These are phyloP conservation scores for Schwanniomyces vanrijiae DNA, from an alignment of 805 yeast species.

Conservation along the genomic window DNA sequence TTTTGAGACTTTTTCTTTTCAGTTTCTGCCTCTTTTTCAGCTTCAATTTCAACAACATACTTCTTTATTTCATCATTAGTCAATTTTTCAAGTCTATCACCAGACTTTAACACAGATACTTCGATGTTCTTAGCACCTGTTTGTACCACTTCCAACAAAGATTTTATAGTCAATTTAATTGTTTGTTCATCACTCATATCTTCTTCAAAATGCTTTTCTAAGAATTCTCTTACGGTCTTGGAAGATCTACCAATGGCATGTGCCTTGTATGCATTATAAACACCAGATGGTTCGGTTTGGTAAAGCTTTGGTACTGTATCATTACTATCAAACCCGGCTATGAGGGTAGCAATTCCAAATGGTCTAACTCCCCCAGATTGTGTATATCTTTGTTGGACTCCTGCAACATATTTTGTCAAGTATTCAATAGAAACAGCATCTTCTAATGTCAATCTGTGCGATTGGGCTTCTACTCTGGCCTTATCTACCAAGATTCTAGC, in stretches of 20 bases:
- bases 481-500: conserved; percentile 92
- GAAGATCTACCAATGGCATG: conserved; percentile 94
- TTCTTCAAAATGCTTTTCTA: conserved; percentile 82
- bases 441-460: conserved; percentile 89
- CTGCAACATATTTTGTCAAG: conserved; percentile 93
- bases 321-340: conserved; percentile 92
- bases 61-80: conserved; percentile 70
- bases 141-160: conserved; percentile 93
- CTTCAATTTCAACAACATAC: conserved; percentile 80
- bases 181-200: conserved; percentile 68
- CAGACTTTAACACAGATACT: conserved; percentile 81
- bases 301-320: conserved; percentile 79
- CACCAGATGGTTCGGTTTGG: conserved; percentile 97
- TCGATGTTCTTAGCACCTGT: conserved; percentile 97
- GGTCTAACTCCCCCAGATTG: conserved; percentile 99
- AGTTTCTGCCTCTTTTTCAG: conserved; percentile 81
- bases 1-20: conserved; percentile 59
- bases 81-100: conserved; percentile 56
- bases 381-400: conserved; percentile 94
- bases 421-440: conserved; percentile 92
- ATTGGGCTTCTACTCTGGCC: conserved; percentile 96
- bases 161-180: conserved; percentile 76
- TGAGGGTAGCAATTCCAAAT: conserved; percentile 91
- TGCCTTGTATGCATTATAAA: conserved; percentile 97
- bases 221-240: conserved; percentile 91